A percentile compares a stretch with the other conserved stretches of the same genome.
Evolutionary conservation across 1,139 yeast species (phyloP).

Genomic region (Yamadazyma kanchanaburiensis): DNA sequence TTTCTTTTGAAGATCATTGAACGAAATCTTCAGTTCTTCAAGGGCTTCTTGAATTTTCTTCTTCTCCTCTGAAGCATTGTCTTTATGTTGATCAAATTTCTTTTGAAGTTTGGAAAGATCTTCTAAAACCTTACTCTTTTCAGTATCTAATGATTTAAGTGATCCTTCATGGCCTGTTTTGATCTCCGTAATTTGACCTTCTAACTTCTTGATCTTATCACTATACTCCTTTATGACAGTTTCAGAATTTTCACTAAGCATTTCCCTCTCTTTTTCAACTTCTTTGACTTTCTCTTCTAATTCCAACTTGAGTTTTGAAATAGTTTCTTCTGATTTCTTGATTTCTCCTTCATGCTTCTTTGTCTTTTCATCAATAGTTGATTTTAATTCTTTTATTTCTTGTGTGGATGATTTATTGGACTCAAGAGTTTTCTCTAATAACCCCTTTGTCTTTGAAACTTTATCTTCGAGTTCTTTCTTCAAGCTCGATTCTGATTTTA

Average conservation of each 20-base stretch:
- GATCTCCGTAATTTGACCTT: slow-evolving; percentile 13
- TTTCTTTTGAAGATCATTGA: no score
- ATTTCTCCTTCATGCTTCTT: slow-evolving; percentile 5
- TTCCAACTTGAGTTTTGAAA: slow-evolving; percentile 12
- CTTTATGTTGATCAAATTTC: no score
- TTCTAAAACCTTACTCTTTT: slow-evolving; percentile 8
- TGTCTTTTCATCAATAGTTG: neutral
- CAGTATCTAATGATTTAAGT: slow-evolving; percentile 3
- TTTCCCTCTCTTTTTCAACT: slow-evolving; percentile 48
- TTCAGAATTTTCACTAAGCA: slow-evolving; percentile 48
- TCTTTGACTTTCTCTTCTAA: slow-evolving; percentile 33
- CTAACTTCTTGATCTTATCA: slow-evolving; percentile 36
- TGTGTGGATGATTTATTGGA: slow-evolving; percentile 4
- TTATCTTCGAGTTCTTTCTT: slow-evolving; percentile 1
- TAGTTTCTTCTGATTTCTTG: slow-evolving; percentile 5
- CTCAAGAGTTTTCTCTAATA: slow-evolving; percentile 2
- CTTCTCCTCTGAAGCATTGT: no score
- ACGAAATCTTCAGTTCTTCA: no score
- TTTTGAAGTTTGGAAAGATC: neutral
- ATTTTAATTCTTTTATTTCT: slow-evolving; percentile 4
- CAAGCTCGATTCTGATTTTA: neutral
- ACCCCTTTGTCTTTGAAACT: slow-evolving; percentile 1
- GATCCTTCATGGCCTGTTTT: slow-evolving; percentile 12
- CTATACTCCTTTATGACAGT: slow-evolving; percentile 46
- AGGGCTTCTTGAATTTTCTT: no score